Base-by-base conservation (phyloP, 768 basidiomycete genomes). In the Thelephora ganbajun region DNA sequence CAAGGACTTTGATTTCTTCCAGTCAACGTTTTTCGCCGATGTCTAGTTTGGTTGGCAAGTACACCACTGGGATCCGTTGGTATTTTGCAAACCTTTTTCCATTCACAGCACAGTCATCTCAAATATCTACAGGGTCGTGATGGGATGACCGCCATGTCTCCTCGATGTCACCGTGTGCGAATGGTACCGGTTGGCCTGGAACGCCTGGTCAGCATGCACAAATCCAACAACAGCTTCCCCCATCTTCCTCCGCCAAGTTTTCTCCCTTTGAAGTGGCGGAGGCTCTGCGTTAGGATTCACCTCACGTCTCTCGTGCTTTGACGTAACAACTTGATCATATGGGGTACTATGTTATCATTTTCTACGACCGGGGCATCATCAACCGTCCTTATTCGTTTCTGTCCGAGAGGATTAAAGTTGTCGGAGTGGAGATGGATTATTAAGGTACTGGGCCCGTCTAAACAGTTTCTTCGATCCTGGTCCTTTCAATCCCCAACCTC, bases 1-100 rank as follows among this genome's bases (percentile, higher is more conserved):
- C 61, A 86, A 81, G 60, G 91, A 94, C 65, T 96, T 94, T 61
- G 88, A 94, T 69, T 96, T 93, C 63, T 69, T 80, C 16, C 72
- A 65, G 45, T 70, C 66, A 43, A 47, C 62, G 5, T 48, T 71
- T 47, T 62, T 60, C 46, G 59, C 63, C 46, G 58, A 59, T 48
- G 56, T 16, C n/a, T 30, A 4, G 9, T 30, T 30, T 30, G 4
- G 26, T 9, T 30, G 26, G 26, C 9, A 4, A 30, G 26, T 30
- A 4, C 9, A 9, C 26, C n/a, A n/a, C 26, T 30, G 26, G 9
- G 26, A 4, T 30, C 9, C 26, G 9, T 30, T 30, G 26, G 26
- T 9, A 30, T 9, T 9, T 30, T 30, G 9, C 26, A 30, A 30
- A 30, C 26, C 9, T 30, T 30, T 30, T 30, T 30, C 26, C 26